A percentile compares a stretch with the other conserved stretches of the same genome.
Conservation (phyloP, 345 rosid species). For the Diplotaxis tenuifolia region DNA sequence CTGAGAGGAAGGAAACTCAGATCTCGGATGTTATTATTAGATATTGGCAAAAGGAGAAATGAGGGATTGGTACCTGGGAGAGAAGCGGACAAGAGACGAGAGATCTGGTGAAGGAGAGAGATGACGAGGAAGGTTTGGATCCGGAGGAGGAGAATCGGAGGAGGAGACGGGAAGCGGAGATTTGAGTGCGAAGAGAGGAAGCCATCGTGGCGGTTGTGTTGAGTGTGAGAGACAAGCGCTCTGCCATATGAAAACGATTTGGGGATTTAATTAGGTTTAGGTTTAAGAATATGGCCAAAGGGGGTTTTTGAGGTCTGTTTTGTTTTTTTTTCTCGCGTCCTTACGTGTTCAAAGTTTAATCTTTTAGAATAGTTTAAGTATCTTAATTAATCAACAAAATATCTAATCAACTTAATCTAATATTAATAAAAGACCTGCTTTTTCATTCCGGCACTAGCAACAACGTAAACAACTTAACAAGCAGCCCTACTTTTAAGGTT, state of each 20-base stretch:
- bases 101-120: conserved; percentile 50
- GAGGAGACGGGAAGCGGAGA: conserved; percentile 54
- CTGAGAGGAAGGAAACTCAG: conserved; percentile 33
- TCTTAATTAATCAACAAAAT: too few relatives aligned
- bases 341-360: too few relatives aligned
- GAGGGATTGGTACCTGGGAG: conserved; percentile 58
- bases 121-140: conserved; percentile 34
- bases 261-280: not conserved
- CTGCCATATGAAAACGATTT: not conserved
- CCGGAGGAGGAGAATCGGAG: conserved; percentile 42
- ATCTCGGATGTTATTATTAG: not conserved
- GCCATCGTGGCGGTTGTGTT: conserved; percentile 21
- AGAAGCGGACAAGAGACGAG: conserved; percentile 52
- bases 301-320: too few relatives aligned
- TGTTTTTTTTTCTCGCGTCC: too few relatives aligned
- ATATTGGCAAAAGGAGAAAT: not conserved
- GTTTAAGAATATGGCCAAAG: too few relatives aligned
- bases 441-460: too few relatives aligned
- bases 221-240: not conserved
- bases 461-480: too few relatives aligned
- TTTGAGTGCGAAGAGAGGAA: conserved; percentile 40
- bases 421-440: too few relatives aligned
- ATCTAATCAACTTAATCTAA: too few relatives aligned
- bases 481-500: too few relatives aligned
- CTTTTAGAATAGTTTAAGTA: too few relatives aligned